Base-by-base conservation (phyloP, 441 rosid genomes). In the Populus hybrid region DNA sequence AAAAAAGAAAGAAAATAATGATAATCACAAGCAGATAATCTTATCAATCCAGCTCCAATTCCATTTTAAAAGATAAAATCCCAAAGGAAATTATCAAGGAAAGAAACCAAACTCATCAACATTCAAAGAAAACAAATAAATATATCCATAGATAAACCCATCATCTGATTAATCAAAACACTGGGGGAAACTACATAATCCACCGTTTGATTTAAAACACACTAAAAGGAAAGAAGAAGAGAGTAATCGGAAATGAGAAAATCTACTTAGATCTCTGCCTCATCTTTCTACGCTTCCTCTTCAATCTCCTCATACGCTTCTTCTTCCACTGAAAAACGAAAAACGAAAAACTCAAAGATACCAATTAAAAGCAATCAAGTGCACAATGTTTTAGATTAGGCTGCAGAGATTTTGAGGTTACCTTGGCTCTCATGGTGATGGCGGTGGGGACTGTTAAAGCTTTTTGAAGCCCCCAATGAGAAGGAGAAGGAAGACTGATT, bases 241-340 rank as follows among this genome's bases (percentile, higher is more conserved):
- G 9, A 46, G 35, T 70, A n/a, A 20, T 10, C n/a, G 50, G 35
- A 63, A 42, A 35, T 11, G 36, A 6, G 35, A 80, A 36, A 68
- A 64, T 65, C 91, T 93, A 93, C 91, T 90, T 93, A 10, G 98
- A 93, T 86, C 96, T 85, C 82, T 92, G 98, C 68, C 97, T 90
- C 98, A 92, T 93, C 95, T 91, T 93, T 84, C 98, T 77, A 87
- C 98, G 93, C 89, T 93, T 93, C 87, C 95, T 90, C 93, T 93
- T 92, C 83, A 93, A 82, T 81, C 97, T 92, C 85, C 98, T 93
- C 97, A 93, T 92, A 0, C 91, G 92, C 91, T 93, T 92, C 95
- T 94, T 94, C 92, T 94, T 94, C 98, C 97, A 92, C 98, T 92
- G 87, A 11, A 82, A 76, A 3, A 16, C 46, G 70, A 18, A 26